phyloP scores from a whole-genome alignment of 345 rosid genomes.

The Hevea brasiliensis region DNA sequence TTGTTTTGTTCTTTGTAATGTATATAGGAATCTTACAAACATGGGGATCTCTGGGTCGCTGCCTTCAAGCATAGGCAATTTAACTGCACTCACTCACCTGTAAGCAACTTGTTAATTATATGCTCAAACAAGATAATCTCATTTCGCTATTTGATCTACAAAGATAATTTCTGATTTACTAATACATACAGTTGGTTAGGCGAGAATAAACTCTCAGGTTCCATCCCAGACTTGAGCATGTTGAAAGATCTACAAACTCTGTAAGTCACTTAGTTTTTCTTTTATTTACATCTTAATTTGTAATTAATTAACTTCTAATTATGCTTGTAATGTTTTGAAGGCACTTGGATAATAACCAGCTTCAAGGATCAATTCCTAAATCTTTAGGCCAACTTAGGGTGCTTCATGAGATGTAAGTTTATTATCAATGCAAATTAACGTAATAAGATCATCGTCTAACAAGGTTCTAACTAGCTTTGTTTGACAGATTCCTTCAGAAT shows the following conservation, averaged over 20 bases:
- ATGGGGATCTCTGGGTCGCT: constrained; percentile 60
- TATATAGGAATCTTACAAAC: constrained; percentile 63
- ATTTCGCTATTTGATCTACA: neutral
- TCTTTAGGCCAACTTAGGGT: constrained; percentile 51
- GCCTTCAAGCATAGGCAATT: constrained; percentile 46
- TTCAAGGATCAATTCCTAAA: constrained; percentile 64
- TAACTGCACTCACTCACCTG: constrained; percentile 68
- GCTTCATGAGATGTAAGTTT: constrained; percentile 60
- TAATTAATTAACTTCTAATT: too few species aligned
- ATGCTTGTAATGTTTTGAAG: constrained; percentile 29
- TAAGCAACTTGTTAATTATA: constrained; percentile 34
- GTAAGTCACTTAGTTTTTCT: constrained; percentile 38
- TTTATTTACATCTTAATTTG: too few species aligned
- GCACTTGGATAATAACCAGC: constrained; percentile 73
- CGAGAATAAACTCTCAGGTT: constrained; percentile 63
- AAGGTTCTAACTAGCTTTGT: constrained; percentile 10
- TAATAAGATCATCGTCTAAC: neutral
- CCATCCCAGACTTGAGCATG: constrained; percentile 59
- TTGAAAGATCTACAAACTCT: constrained; percentile 52
- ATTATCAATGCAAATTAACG: neutral
- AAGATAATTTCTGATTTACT: constrained; percentile 11
- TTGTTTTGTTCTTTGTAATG: constrained; percentile 1
- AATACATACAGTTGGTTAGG: constrained; percentile 62
- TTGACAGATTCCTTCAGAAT: constrained; percentile 64
- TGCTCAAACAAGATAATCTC: too few species aligned